Evolutionary conservation across 2,329 filamentous ascomycete genomes (phyloP).

Genomic region (Aphanoascus verrucosus): DNA sequence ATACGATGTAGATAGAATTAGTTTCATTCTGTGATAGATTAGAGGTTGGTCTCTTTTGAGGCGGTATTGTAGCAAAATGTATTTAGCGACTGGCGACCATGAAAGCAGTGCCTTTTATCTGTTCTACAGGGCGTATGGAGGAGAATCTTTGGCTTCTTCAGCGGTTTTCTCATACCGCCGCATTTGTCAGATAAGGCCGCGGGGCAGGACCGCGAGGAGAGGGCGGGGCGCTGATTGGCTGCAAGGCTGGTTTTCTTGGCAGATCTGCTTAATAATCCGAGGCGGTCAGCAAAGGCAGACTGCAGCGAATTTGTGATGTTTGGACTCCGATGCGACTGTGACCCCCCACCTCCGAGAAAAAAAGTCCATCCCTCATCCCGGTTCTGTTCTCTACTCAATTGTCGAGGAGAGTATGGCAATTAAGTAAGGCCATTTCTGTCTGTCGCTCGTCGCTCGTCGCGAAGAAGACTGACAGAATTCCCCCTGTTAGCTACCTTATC

Average conservation of each 20-base stretch:
- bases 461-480: background rate
- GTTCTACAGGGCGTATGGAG: background rate
- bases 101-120: background rate
- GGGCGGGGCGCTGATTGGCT: background rate
- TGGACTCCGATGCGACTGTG: background rate
- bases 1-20: conserved; percentile 78
- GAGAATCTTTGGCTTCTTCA: background rate
- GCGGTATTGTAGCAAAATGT: background rate
- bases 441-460: background rate
- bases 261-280: background rate
- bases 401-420: conserved; percentile 41
- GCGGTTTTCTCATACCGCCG: background rate
- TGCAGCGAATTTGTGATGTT: background rate
- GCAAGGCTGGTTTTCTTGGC: background rate
- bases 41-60: background rate
- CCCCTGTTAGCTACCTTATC: conserved; percentile 69
- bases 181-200: conserved; percentile 8
- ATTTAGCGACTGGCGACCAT: no score
- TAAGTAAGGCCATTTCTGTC: conserved; percentile 35
- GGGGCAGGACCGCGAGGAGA: background rate
- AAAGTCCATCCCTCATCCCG: conserved; percentile 8
- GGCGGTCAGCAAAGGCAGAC: background rate
- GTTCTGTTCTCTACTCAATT: conserved; percentile 6
- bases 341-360: background rate
- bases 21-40: conserved; percentile 52